Base-by-base conservation (phyloP, 1,284 basidiomycete genomes). In the Porogramme epimiltina region DNA sequence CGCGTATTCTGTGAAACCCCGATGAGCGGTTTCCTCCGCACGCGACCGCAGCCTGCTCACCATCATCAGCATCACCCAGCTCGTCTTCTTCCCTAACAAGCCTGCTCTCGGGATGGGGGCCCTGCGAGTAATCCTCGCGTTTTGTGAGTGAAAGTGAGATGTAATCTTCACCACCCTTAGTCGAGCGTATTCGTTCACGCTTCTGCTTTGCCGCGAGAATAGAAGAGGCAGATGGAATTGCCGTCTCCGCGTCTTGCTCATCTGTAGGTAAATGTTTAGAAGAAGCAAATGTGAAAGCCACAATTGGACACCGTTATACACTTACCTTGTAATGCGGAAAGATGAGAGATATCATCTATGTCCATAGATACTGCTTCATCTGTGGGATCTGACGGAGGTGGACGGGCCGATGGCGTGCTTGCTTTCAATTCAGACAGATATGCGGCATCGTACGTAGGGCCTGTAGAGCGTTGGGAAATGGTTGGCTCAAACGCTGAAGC, bases 41-140 rank as follows among this genome's bases (percentile, higher is more conserved):
- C n/a, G n/a, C n/a, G n/a, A n/a, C n/a, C 28, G 39, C 24, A 25
- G 49, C 13, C 4, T 2, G n/a, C 82, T 53, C 59, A 93, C 92
- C 93, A 62, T 97, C 95, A 50, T 96, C 95, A 0, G 89, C 94
- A 62, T 97, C 93, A 1, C 93, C 95, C 2, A 92, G 69, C 61
- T 96, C 93, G 67, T 98, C 95, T 39, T 70, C 95, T 70, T 98
- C 95, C 47, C 95, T 73, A 71, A 94, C 74, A 16, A 98, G 72
- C 16, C 95, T 79, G 63, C 91, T 94, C 62, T 92, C 91, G 10
- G 92, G 93, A 77, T 94, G 92, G n/a, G 92, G 91, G 0, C 91
- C 91, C 60, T 81, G 75, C 16, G 77, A 66, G 25, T 72, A 70
- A 24, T 84, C 80, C 41, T 70, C 63, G 57, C 77, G 70, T 61